Base-by-base conservation (phyloP, 805 yeast species). In the Saccharomycopsis amapae region DNA sequence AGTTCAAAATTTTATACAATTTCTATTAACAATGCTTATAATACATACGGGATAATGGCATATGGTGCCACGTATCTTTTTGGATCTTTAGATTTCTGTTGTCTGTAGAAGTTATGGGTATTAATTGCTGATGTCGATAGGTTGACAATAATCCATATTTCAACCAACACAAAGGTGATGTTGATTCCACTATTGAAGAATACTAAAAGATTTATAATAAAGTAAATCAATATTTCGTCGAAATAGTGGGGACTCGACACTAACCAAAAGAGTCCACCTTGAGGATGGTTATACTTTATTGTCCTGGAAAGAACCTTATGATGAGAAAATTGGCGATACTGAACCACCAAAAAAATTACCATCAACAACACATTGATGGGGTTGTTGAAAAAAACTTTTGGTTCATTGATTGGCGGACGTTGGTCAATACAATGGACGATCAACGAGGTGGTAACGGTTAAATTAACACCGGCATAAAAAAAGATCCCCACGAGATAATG, bases 201-300 rank as follows among this genome's bases (percentile, higher is more conserved):
- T 15, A 42, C 26, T n/a, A 35, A 18, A 17, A 38, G 23, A 19
- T 30, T 32, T 2, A 39, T 15, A 13, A 25, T 26, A 10, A 42
- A n/a, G 54, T 84, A 84, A 2, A 84, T 69, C 30, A 72, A 23
- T 5, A 79, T 63, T 56, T 84, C 94, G 58, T 81, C 81, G 17
- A 78, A 63, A 54, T 83, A 84, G 59, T 84, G 94, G 0, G 90
- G 82, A 53, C 81, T 75, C 15, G 77, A 65, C 1, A 73, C 66
- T n/a, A 58, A 59, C 36, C 60, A 59, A 57, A 81, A 81, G 39
- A 76, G 52, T 1, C 79, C 70, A 30, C 62, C 58, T 2, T 55
- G 58, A 2, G 94, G 93, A 22, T 70, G 55, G 1, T 76, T 67
- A 58, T 81, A 81, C 57, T 81, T 81, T 18, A 59, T 61, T 38